phyloP scores from a whole-genome alignment of 176 grass and related monocot genomes.

The Juncus effusus region DNA sequence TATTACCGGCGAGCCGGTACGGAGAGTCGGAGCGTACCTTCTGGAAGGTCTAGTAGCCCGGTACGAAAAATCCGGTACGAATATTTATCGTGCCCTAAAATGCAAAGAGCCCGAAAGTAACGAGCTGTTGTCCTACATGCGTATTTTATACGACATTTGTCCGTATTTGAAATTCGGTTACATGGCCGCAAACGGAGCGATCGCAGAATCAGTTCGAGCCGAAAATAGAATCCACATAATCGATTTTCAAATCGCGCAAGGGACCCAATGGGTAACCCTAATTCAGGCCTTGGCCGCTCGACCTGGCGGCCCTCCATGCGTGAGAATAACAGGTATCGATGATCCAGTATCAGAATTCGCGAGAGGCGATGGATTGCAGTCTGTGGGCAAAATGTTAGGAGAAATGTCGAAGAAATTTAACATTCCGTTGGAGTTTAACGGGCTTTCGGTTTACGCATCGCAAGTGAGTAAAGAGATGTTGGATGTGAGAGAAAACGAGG shows the following conservation, averaged over 20 bases:
- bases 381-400: slow-evolving; percentile 74
- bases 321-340: slow-evolving; percentile 87
- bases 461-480: slow-evolving; percentile 81
- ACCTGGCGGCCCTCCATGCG: slow-evolving; percentile 79
- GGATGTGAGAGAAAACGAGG: slow-evolving; percentile 68
- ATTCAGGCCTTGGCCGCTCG: slow-evolving; percentile 86
- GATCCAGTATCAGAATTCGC: slow-evolving; percentile 62
- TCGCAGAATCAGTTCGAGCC: slow-evolving; percentile 76
- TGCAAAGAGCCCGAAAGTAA: slow-evolving; percentile 70
- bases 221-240: slow-evolving; percentile 95
- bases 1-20: slow-evolving; percentile 70
- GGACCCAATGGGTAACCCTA: slow-evolving; percentile 95
- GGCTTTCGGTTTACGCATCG: slow-evolving; percentile 43
- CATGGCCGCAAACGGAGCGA: slow-evolving; percentile 96
- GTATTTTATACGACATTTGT: slow-evolving; percentile 77
- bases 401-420: slow-evolving; percentile 83
- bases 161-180: slow-evolving; percentile 99
- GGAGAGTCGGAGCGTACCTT: slow-evolving; percentile 81
- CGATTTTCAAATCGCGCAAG: slow-evolving; percentile 99
- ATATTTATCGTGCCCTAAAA: slow-evolving; percentile 62
- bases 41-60: slow-evolving; percentile 88
- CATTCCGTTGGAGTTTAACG: slow-evolving; percentile 81
- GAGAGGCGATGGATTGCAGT: slow-evolving; percentile 63
- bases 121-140: slow-evolving; percentile 90
- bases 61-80: slow-evolving; percentile 67